Percentiles rank a stretch among this genome's conserved stretches.
Conservation (phyloP, 192 early-diverging fungal species). For the Ramicandelaber brevisporus region DNA sequence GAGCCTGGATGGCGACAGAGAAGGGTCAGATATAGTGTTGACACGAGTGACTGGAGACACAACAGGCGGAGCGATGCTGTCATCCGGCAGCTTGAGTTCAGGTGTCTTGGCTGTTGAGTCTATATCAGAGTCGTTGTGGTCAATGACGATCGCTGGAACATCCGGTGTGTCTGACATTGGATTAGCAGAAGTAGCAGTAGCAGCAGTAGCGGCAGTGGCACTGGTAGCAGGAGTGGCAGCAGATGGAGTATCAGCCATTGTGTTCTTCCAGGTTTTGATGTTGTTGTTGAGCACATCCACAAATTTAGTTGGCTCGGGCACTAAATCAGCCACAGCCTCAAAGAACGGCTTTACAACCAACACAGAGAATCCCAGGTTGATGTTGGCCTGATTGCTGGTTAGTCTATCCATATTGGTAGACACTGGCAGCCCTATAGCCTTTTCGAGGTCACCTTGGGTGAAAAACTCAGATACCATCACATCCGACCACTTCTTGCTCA, state of each 20-base stretch:
- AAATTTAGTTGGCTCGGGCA: conserved; percentile 43
- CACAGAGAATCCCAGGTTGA: conserved; percentile 59
- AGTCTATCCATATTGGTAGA: conserved; percentile 78
- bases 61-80: conserved; percentile 10
- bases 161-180: no score
- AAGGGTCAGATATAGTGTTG: conserved; percentile 6
- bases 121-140: no score
- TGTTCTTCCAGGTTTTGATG: conserved; percentile 14
- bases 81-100: conserved; percentile 13
- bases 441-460: conserved; percentile 65
- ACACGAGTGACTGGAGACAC: no score
- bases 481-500: conserved; percentile 79
- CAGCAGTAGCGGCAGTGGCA: no score
- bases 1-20: conserved; percentile 3
- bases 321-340: conserved; percentile 47
- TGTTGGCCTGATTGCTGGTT: conserved; percentile 37
- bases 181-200: no score
- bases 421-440: conserved; percentile 37
- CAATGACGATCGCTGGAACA: no score
- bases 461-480: conserved; percentile 70
- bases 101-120: conserved; percentile 10
- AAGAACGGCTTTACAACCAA: conserved; percentile 75
- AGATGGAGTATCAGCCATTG: conserved; percentile 13
- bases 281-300: conserved; percentile 11
- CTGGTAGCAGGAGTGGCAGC: no score